These are phyloP conservation scores for Nakazawaea pomicola DNA, from an alignment of 805 yeast species.

Conservation along the genomic window DNA sequence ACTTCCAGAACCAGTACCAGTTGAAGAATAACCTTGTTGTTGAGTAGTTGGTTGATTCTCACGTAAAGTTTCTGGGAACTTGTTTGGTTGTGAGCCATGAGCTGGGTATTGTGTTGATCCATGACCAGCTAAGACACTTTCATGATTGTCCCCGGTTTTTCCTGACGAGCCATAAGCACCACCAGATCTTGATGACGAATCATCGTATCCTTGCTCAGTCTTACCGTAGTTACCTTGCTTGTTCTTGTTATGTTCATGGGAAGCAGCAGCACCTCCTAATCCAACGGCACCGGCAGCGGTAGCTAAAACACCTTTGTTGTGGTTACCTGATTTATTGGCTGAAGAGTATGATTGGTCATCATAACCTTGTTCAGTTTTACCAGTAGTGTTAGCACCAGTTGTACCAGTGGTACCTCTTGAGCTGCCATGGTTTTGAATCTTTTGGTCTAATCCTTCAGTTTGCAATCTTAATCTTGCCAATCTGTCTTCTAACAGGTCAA, in stretches of 20 bases:
- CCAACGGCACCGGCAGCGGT: constrained; percentile 3
- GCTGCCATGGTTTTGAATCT: too few species aligned
- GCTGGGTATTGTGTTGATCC: constrained; percentile 1
- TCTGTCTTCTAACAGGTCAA: constrained; percentile 12
- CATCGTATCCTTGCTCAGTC: not conserved
- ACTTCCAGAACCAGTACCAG: too few species aligned
- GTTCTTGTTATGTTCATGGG: not conserved
- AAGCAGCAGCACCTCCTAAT: not conserved
- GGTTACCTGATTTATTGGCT: not conserved
- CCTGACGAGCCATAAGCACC: too few species aligned
- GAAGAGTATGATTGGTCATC: constrained; percentile 7
- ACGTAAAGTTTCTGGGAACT: not conserved
- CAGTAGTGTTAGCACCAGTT: too few species aligned
- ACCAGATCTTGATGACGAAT: too few species aligned
- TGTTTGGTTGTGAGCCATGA: not conserved
- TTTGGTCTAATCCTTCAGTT: constrained; percentile 3
- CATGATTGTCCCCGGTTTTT: not conserved
- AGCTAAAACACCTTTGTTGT: not conserved
- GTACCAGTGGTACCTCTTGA: too few species aligned
- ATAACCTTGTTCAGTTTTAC: constrained; percentile 9
- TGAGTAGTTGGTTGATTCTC: too few species aligned
- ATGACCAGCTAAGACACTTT: constrained; percentile 7
- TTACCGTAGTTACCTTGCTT: not conserved
- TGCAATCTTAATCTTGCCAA: constrained; percentile 6
- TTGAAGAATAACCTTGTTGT: too few species aligned